Conservation (phyloP, 139 green algal species). For the Coelastrella sp. region DNA sequence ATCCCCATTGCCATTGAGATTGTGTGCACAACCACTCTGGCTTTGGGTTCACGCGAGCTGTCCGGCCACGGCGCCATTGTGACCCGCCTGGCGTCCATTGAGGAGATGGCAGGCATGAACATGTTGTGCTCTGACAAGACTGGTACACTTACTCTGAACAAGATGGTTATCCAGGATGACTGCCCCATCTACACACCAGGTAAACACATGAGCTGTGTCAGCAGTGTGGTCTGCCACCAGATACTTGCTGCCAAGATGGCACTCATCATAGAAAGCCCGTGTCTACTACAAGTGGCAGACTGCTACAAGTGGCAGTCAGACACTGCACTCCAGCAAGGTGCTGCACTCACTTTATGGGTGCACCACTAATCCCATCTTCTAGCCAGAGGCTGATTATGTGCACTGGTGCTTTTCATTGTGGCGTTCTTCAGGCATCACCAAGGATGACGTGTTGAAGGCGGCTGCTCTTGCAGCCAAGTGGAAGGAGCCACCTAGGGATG, state of each 20-base stretch:
- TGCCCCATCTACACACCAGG: conserved; percentile 73
- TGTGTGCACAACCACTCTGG: conserved; percentile 88
- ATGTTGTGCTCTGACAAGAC: conserved; percentile 64
- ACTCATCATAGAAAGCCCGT: neutral
- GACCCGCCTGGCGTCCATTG: conserved; percentile 84
- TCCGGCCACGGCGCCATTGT: conserved; percentile 79
- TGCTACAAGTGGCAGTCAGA: neutral
- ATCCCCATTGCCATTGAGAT: conserved; percentile 84
- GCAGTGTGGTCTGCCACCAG: conserved; percentile 16
- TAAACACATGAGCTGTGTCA: conserved; percentile 29
- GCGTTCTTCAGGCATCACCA: conserved; percentile 17
- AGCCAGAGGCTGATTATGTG: too few species aligned
- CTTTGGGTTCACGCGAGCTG: conserved; percentile 75
- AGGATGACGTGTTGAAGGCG: conserved; percentile 37
- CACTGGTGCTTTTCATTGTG: too few species aligned
- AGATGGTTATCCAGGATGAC: conserved; percentile 90
- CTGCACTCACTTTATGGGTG: too few species aligned
- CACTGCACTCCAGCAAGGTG: neutral
- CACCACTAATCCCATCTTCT: too few species aligned
- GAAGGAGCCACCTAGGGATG: conserved; percentile 88
- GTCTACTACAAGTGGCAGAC: neutral
- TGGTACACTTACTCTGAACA: conserved; percentile 92
- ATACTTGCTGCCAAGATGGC: too few species aligned
- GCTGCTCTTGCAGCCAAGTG: conserved; percentile 87
- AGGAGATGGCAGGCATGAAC: conserved; percentile 95